A percentile compares a stretch with the other conserved stretches of the same genome.
phyloP scores from a whole-genome alignment of 208 protist species.

The Wallacemonas sp. region DNA sequence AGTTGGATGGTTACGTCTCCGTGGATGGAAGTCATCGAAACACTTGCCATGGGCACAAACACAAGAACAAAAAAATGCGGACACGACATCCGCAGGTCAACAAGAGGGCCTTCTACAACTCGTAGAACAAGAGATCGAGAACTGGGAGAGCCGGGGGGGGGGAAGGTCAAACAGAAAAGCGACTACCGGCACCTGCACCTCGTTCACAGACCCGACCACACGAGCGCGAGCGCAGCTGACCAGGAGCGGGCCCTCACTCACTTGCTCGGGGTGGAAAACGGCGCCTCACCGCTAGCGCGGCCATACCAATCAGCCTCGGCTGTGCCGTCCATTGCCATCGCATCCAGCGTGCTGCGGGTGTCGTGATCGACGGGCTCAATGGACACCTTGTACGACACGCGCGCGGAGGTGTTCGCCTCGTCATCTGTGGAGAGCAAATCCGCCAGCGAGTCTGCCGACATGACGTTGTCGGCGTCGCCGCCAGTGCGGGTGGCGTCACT shows the following conservation, averaged over 20 bases:
- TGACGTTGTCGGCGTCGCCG: conserved; percentile 16
- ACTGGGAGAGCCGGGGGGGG: too few relatives aligned
- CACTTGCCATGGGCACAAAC: too few relatives aligned
- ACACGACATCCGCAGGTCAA: too few relatives aligned
- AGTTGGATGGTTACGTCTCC: too few relatives aligned
- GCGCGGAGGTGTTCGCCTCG: conserved; percentile 23
- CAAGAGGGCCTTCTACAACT: too few relatives aligned
- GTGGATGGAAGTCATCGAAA: too few relatives aligned
- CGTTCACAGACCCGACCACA: neutral
- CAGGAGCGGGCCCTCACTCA: neutral
- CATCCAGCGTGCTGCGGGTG: conserved; percentile 58
- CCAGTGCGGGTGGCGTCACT: conserved; percentile 16
- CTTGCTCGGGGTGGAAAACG: neutral
- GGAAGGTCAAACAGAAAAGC: too few relatives aligned
- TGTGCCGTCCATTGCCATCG: conserved; percentile 59
- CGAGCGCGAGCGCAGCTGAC: neutral
- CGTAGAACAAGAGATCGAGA: too few relatives aligned
- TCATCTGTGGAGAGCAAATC: conserved; percentile 55
- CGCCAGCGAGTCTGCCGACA: conserved; percentile 68
- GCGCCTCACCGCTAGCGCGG: conserved; percentile 22
- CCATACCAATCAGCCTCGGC: conserved; percentile 70
- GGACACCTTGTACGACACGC: conserved; percentile 39
- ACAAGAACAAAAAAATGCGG: too few relatives aligned
- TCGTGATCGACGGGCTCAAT: conserved; percentile 46
- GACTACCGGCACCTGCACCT: too few relatives aligned